Percentiles rank a stretch among this genome's conserved stretches.
Evolutionary conservation across 2,329 filamentous ascomycete species (phyloP).

Genomic region (Diaporthe citriasiana): DNA sequence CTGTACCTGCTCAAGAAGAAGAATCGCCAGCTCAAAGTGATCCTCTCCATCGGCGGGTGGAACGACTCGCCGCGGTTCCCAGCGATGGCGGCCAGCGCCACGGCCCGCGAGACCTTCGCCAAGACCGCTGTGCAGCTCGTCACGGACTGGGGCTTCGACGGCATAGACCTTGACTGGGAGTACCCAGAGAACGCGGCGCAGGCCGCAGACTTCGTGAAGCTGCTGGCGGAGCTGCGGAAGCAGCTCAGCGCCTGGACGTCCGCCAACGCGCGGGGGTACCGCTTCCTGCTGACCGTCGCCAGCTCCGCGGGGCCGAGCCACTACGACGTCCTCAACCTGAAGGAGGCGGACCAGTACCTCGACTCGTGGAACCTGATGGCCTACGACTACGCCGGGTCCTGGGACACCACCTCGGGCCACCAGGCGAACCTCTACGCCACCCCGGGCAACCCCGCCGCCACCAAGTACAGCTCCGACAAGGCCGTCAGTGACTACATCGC

Average conservation of each 20-base stretch:
- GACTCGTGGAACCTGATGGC: constrained; percentile 75
- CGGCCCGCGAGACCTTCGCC: constrained; percentile 76
- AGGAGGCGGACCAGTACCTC: constrained; percentile 61
- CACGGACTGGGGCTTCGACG: constrained; percentile 74
- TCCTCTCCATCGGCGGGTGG: constrained; percentile 89
- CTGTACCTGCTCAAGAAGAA: constrained; percentile 81
- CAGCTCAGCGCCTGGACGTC: constrained; percentile 52
- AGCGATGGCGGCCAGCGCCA: constrained; percentile 70
- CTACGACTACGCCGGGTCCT: constrained; percentile 78
- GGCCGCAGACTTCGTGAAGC: constrained; percentile 53
- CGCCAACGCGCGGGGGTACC: constrained; percentile 49
- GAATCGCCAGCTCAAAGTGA: constrained; percentile 81
- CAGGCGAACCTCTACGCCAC: constrained; percentile 77
- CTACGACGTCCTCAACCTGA: constrained; percentile 60
- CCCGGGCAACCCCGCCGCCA: constrained; percentile 64
- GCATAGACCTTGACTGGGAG: constrained; percentile 71
- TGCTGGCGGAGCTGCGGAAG: constrained; percentile 59
- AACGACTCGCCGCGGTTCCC: constrained; percentile 81
- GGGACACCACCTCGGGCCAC: constrained; percentile 73
- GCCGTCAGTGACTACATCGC: constrained; percentile 75
- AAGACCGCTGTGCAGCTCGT: constrained; percentile 77
- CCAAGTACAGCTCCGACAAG: constrained; percentile 77
- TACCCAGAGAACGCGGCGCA: constrained; percentile 58
- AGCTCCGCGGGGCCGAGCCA: constrained; percentile 59
- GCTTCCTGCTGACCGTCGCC: constrained; percentile 53